Evolutionary conservation across 257 asterid species (phyloP), one percentile per base, ranked within the genome.

Genomic region (Nicotiana otophora): DNA sequence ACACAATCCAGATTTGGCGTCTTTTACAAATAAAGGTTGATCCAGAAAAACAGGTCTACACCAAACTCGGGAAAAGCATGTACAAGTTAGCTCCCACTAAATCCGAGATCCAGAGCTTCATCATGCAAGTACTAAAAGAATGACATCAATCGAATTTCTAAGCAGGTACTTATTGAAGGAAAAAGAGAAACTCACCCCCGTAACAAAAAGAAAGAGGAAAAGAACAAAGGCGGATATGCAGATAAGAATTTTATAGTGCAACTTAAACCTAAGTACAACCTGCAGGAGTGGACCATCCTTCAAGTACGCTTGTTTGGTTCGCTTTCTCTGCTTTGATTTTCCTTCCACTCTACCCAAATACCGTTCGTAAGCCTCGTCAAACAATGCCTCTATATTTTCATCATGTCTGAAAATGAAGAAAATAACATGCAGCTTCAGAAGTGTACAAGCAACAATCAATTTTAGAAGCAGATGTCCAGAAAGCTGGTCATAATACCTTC

Each of bases 351-450:
- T 94, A 55, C 94, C 77, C 85, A 91, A 86, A 85, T 84, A 91
- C 55, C 82, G 87, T 84, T 94, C 98, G 83, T 96, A 94, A 15
- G 96, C 96, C 83, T 93, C 97, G 36, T 96, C 98, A 39, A 96
- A 88, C 70, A 92, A 86, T 83, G 91, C 82, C 42, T 96, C 98
- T 62, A 93, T 85, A 36, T 86, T 86, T 5, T 94, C 96, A 76
- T 89, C 97, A 72, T 95, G 93, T 88, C 98, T 96, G 88, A 84
- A 84, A 57, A 85, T 62, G 83, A 28, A 72, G 82, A 16, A 57
- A 66, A 80, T 34, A 66, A 30, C 7, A 65, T 86, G 67, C 85
- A 82, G 82, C 63, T 77, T 60, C 15, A 70, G 36, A 77, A 70
- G 20, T 34, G 79, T 54, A 9, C 68, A 70, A 81, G 5, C 28